Conservation (phyloP, 2,329 filamentous ascomycete genomes). For the Fusarium concolor region DNA sequence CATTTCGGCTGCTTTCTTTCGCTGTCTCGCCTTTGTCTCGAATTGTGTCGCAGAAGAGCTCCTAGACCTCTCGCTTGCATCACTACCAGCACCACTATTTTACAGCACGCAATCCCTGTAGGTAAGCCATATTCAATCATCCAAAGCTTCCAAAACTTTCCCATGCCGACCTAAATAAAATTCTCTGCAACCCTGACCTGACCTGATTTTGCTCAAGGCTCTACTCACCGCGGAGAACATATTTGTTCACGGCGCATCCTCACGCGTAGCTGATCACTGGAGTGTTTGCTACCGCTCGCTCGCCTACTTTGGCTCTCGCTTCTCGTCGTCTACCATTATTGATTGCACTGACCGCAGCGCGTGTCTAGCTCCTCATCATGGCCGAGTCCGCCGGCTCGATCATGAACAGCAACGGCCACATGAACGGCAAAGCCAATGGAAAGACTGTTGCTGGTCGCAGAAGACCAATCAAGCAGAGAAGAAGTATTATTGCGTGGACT, state of each 20-base stretch:
- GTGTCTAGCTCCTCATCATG: constrained; percentile 48
- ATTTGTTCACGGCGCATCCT: constrained; percentile 11
- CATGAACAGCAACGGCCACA: constrained; percentile 56
- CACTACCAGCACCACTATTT: background rate
- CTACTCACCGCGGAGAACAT: constrained; percentile 24
- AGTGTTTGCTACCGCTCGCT: constrained; percentile 18
- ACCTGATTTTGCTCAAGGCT: constrained; percentile 24
- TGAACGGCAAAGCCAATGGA: constrained; percentile 49
- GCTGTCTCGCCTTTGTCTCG: constrained; percentile 43
- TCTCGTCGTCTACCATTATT: constrained; percentile 17
- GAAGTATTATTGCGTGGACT: constrained; percentile 52
- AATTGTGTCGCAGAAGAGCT: constrained; percentile 41
- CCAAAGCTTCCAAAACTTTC: constrained; percentile 27
- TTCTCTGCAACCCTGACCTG: constrained; percentile 31
- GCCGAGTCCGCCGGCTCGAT: constrained; percentile 49
- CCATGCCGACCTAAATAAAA: constrained; percentile 14
- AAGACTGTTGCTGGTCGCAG: constrained; percentile 42
- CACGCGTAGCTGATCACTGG: constrained; percentile 10
- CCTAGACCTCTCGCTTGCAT: constrained; percentile 28
- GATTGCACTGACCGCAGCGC: constrained; percentile 29
- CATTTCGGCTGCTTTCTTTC: constrained; percentile 7
- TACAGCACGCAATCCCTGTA: constrained; percentile 32
- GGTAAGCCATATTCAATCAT: constrained; percentile 26
- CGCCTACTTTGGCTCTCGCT: constrained; percentile 25
- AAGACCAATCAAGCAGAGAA: constrained; percentile 37